phyloP scores from a whole-genome alignment of 495 filamentous ascomycete genomes.

The Bombardia bombarda region DNA sequence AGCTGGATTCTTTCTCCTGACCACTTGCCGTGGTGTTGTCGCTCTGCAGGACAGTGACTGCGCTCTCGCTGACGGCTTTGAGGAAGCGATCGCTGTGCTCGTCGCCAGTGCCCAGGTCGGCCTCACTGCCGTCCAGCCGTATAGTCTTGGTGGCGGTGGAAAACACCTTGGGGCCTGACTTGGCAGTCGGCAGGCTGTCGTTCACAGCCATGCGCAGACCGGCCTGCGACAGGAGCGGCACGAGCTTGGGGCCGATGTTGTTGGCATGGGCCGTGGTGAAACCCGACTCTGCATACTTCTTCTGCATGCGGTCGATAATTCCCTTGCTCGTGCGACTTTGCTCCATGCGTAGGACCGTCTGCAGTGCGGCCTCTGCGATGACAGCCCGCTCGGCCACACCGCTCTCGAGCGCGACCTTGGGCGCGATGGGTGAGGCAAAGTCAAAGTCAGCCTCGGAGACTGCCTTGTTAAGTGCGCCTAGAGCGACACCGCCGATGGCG shows the following conservation, averaged over 20 bases:
- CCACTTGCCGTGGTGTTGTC: too few species aligned
- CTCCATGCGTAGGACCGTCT: slow-evolving; percentile 13
- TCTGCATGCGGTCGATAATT: slow-evolving; percentile 6
- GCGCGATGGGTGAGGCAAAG: background rate
- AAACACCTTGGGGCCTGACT: background rate
- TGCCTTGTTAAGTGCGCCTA: slow-evolving; percentile 16
- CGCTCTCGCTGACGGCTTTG: background rate
- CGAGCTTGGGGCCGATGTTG: slow-evolving; percentile 8
- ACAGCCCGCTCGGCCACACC: slow-evolving; percentile 12
- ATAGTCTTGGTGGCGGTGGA: too few species aligned
- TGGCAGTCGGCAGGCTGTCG: background rate
- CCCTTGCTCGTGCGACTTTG: background rate
- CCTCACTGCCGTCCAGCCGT: too few species aligned
- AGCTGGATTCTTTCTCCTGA: too few species aligned
- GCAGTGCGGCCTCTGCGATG: slow-evolving; percentile 17
- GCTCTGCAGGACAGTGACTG: background rate
- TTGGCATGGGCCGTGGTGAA: slow-evolving; percentile 2
- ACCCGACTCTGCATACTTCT: background rate
- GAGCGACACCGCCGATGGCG: slow-evolving; percentile 11
- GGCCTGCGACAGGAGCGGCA: slow-evolving; percentile 6
- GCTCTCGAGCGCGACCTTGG: background rate
- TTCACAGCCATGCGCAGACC: slow-evolving; percentile 8
- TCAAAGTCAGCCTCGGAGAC: background rate
- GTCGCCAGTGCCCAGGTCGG: too few species aligned
- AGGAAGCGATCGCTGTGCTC: background rate